A percentile compares a stretch with the other conserved stretches of the same genome.
phyloP scores from a whole-genome alignment of 1,284 basidiomycete genomes.

The Ceratorhiza oryzae-sativae region DNA sequence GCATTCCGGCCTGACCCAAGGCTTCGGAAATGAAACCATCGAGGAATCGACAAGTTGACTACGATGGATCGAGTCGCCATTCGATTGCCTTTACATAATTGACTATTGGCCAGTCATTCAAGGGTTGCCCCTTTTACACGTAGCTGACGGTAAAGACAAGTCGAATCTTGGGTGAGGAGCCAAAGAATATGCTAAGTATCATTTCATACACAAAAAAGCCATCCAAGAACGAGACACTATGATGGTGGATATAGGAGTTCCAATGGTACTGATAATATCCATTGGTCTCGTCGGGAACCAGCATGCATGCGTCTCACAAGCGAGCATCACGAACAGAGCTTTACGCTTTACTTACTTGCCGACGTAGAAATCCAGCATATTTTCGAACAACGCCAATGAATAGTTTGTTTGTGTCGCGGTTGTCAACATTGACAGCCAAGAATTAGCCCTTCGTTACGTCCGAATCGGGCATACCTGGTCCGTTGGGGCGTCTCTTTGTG shows the following conservation, averaged over 20 bases:
- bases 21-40: conserved; percentile 74
- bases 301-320: too few relatives aligned
- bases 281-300: conserved; percentile 72
- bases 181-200: conserved; percentile 72
- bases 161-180: conserved; percentile 79
- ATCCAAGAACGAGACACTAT: conserved; percentile 73
- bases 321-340: conserved; percentile 77
- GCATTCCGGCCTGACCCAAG: conserved; percentile 75
- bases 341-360: conserved; percentile 74
- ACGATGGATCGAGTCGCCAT: background rate
- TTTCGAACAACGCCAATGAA: conserved; percentile 79
- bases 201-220: conserved; percentile 78
- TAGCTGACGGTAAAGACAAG: conserved; percentile 69
- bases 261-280: conserved; percentile 52
- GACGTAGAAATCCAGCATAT: conserved; percentile 79
- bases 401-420: too few relatives aligned
- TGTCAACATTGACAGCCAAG: conserved; percentile 55
- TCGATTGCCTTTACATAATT: conserved; percentile 66
- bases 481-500: conserved; percentile 67
- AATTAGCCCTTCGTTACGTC: conserved; percentile 36
- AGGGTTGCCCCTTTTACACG: conserved; percentile 78
- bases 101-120: conserved; percentile 64
- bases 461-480: conserved; percentile 59
- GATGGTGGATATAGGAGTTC: too few relatives aligned
- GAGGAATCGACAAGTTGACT: background rate